A percentile compares a stretch with the other conserved stretches of the same genome.
Evolutionary conservation across 495 filamentous ascomycete species (phyloP).

Genomic region (Umbilicaria muhlenbergii): DNA sequence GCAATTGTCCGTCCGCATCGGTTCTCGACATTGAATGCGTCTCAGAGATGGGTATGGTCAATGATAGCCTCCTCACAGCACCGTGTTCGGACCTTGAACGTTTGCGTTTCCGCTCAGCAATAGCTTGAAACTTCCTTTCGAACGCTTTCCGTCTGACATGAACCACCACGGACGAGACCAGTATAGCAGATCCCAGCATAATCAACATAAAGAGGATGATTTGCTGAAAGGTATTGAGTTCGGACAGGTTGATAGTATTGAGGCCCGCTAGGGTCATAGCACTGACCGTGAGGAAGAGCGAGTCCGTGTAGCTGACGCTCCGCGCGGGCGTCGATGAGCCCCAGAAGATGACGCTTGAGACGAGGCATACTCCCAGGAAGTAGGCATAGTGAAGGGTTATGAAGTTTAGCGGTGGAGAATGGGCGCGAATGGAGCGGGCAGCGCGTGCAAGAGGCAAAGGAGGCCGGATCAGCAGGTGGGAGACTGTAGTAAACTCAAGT

Average conservation of each 20-base stretch:
- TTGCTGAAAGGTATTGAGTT: slow-evolving; percentile 69
- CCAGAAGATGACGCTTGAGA: slow-evolving; percentile 60
- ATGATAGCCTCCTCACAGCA: too few relatives aligned
- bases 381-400: slow-evolving; percentile 67
- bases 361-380: slow-evolving; percentile 50
- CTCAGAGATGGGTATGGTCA: too few relatives aligned
- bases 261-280: slow-evolving; percentile 72
- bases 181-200: slow-evolving; percentile 55
- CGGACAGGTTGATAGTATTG: slow-evolving; percentile 52
- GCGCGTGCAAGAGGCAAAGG: slow-evolving; percentile 3
- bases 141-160: slow-evolving; percentile 47
- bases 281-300: slow-evolving; percentile 59
- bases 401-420: slow-evolving; percentile 52
- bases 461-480: slow-evolving; percentile 1
- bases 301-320: slow-evolving; percentile 57
- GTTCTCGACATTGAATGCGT: too few relatives aligned
- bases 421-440: neutral
- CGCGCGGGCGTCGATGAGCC: slow-evolving; percentile 41
- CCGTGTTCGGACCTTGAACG: slow-evolving; percentile 1
- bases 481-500: neutral
- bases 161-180: slow-evolving; percentile 46
- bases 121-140: slow-evolving; percentile 44
- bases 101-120: slow-evolving; percentile 32
- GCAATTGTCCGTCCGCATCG: too few relatives aligned
- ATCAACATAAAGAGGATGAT: slow-evolving; percentile 56